A percentile compares a stretch with the other conserved stretches of the same genome.
Evolutionary conservation across 1,284 basidiomycete species (phyloP).

Genomic region (Malassezia vespertilionis): DNA sequence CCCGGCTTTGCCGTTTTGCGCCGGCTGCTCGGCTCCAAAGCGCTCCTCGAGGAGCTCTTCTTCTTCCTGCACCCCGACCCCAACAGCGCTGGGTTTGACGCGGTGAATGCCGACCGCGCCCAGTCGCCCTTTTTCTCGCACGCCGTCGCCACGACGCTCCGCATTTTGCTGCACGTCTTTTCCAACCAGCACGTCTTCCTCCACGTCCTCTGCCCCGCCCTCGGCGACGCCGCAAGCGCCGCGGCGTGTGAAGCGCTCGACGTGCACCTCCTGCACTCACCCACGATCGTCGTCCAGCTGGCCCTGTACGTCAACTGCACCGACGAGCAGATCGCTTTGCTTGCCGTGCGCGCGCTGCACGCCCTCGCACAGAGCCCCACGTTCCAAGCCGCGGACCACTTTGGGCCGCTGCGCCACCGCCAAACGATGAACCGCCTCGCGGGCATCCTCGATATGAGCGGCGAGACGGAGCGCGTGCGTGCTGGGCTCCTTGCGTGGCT

Average conservation of each 20-base stretch:
- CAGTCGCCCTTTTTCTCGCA: conserved; percentile 57
- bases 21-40: conserved; percentile 62
- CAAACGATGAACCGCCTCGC: conserved; percentile 56
- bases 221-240: conserved; percentile 53
- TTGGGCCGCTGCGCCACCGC: conserved; percentile 48
- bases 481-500: conserved; percentile 66
- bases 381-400: conserved; percentile 54
- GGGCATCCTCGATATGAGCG: conserved; percentile 67
- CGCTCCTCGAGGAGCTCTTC: conserved; percentile 62
- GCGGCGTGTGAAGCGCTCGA: conserved; percentile 64
- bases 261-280: conserved; percentile 57
- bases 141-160: conserved; percentile 67
- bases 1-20: conserved; percentile 80
- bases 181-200: conserved; percentile 80
- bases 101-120: conserved; percentile 61
- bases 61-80: conserved; percentile 55
- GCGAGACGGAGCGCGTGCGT: conserved; percentile 74
- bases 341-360: conserved; percentile 68
- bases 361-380: conserved; percentile 55
- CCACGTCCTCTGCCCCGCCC: conserved; percentile 70
- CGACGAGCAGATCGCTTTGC: conserved; percentile 62
- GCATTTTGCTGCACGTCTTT: conserved; percentile 70
- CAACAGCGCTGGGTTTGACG: conserved; percentile 40
- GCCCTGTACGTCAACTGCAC: conserved; percentile 69
- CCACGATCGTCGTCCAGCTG: conserved; percentile 68